phyloP scores from a whole-genome alignment of 1,284 basidiomycete genomes.

The Microstroma glucosiphilum region DNA sequence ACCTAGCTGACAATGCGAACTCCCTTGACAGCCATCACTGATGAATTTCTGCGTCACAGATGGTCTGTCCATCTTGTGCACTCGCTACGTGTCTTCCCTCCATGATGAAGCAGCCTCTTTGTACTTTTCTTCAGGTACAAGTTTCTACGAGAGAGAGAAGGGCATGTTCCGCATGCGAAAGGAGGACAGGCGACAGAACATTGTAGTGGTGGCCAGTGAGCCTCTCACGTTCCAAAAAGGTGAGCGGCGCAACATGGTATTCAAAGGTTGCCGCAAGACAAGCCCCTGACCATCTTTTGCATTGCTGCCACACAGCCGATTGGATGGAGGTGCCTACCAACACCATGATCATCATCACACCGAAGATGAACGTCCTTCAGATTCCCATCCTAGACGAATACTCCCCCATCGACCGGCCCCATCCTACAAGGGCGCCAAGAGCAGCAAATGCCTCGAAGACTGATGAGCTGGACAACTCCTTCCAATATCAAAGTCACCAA shows the following conservation, averaged over 20 bases:
- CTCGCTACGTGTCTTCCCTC: slow-evolving; percentile 85
- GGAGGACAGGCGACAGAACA: slow-evolving; percentile 80
- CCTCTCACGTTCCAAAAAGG: slow-evolving; percentile 63
- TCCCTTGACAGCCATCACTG: slow-evolving; percentile 64
- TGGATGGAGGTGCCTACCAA: slow-evolving; percentile 96
- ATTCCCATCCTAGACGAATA: slow-evolving; percentile 87
- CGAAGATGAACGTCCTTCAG: slow-evolving; percentile 74
- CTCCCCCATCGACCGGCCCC: slow-evolving; percentile 6
- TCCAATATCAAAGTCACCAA: background rate
- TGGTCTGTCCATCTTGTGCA: slow-evolving; percentile 84
- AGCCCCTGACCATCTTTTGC: no score
- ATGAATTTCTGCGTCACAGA: slow-evolving; percentile 97
- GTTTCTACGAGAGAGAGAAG: slow-evolving; percentile 71
- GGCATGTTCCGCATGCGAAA: slow-evolving; percentile 59
- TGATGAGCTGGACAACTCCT: background rate
- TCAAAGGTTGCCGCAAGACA: slow-evolving; percentile 24
- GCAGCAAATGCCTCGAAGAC: background rate
- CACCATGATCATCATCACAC: slow-evolving; percentile 63
- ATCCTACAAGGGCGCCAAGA: background rate
- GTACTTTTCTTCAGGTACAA: slow-evolving; percentile 91
- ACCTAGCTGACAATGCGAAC: background rate
- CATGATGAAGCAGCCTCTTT: slow-evolving; percentile 85
- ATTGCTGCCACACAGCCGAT: slow-evolving; percentile 59
- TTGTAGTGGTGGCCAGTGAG: slow-evolving; percentile 68
- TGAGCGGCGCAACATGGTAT: slow-evolving; percentile 39